A percentile compares a stretch with the other conserved stretches of the same genome.
Conservation (phyloP, 108 stramenopile genomes). For the Parmales sp. region DNA sequence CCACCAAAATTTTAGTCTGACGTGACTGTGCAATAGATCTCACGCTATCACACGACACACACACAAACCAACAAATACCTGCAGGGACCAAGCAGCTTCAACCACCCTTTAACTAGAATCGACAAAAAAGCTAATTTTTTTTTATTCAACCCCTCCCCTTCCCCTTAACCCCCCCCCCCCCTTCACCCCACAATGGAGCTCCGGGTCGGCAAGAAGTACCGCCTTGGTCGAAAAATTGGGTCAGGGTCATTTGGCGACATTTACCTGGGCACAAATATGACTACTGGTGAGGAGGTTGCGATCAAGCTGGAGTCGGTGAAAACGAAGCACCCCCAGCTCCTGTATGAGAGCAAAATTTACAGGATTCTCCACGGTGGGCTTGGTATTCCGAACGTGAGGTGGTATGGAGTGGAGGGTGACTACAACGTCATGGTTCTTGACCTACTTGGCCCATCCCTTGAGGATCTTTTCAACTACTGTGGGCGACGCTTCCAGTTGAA, state of each 20-base stretch:
- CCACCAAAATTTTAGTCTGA: too few species aligned
- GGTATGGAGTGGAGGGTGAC: constrained; percentile 99
- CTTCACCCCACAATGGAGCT: constrained; percentile 66
- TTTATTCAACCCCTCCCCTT: not conserved
- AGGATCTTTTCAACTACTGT: constrained; percentile 99
- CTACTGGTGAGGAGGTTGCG: constrained; percentile 91
- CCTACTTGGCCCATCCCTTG: constrained; percentile 92
- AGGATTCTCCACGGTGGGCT: constrained; percentile 93
- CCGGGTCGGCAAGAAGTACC: constrained; percentile 96
- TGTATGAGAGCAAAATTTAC: constrained; percentile 99
- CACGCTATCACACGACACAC: too few species aligned
- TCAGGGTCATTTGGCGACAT: constrained; percentile 98
- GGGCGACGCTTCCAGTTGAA: constrained; percentile 92
- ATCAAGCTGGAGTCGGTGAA: constrained; percentile 96
- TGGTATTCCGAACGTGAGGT: constrained; percentile 96
- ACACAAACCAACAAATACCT: too few species aligned
- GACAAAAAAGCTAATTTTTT: not conserved
- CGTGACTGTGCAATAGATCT: too few species aligned
- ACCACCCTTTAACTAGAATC: not conserved
- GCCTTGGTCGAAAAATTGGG: constrained; percentile 97
- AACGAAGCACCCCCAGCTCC: constrained; percentile 88
- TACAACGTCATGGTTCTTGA: constrained; percentile 99
- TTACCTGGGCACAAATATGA: constrained; percentile 96
- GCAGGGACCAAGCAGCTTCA: too few species aligned
- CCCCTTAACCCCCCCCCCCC: not conserved